phyloP scores from a whole-genome alignment of 2,329 filamentous ascomycete species.

The Ambrosiella beaveri region DNA sequence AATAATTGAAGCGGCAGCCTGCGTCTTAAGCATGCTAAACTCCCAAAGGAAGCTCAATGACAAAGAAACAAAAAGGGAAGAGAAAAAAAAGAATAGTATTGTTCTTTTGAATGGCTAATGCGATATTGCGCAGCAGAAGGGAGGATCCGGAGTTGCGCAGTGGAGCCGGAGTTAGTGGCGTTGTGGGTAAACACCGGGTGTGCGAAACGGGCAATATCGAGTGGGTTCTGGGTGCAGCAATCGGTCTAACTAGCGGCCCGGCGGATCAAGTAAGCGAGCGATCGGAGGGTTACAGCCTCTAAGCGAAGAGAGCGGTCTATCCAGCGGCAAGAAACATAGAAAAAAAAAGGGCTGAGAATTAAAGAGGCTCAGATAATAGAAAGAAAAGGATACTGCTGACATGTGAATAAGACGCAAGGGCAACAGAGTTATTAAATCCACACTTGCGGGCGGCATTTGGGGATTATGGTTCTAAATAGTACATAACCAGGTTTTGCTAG shows the following conservation, averaged over 20 bases:
- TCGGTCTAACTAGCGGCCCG: neutral
- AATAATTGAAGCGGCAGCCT: neutral
- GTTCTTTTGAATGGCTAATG: no score
- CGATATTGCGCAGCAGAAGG: no score
- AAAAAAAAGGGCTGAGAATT: neutral
- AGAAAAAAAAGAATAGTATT: neutral
- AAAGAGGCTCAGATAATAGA: neutral
- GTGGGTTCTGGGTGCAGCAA: neutral
- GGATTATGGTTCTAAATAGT: no score
- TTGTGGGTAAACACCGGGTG: neutral
- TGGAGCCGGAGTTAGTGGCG: no score
- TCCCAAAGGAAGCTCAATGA: slow-evolving; percentile 12
- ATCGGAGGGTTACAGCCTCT: neutral
- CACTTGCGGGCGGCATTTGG: no score
- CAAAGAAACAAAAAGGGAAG: neutral
- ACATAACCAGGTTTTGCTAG: neutral
- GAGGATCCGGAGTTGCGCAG: no score
- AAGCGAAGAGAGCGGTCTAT: neutral
- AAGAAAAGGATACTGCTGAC: neutral
- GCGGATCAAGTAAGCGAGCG: neutral
- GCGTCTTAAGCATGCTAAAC: slow-evolving; percentile 26
- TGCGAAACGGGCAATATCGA: neutral
- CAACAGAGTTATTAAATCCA: no score
- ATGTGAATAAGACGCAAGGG: neutral
- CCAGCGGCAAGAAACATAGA: no score